phyloP scores from a whole-genome alignment of 1,284 basidiomycete genomes.

The Moniliophthora roreri region DNA sequence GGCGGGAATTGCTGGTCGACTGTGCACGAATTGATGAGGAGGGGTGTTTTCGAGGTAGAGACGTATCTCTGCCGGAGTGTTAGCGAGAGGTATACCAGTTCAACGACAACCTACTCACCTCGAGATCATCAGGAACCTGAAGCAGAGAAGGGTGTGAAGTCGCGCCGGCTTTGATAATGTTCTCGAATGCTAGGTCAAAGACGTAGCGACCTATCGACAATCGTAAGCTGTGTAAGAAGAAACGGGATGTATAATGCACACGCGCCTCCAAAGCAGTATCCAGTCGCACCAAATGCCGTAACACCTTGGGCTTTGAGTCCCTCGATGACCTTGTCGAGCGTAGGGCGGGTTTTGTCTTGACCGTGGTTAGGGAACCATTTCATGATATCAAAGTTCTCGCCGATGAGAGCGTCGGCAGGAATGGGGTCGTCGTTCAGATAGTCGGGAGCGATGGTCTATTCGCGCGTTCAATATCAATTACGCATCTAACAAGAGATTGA shows the following conservation, averaged over 20 bases:
- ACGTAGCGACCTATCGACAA: constrained; percentile 45
- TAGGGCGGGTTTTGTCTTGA: constrained; percentile 44
- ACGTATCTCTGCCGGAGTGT: constrained; percentile 57
- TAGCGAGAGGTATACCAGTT: not conserved
- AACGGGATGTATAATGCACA: constrained; percentile 13
- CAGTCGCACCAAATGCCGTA: constrained; percentile 56
- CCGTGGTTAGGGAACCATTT: constrained; percentile 54
- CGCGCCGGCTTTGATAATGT: constrained; percentile 51
- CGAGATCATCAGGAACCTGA: constrained; percentile 50
- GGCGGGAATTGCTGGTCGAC: constrained; percentile 49
- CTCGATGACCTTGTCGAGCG: constrained; percentile 55
- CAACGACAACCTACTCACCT: not conserved
- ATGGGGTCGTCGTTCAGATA: constrained; percentile 62
- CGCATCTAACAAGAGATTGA: not conserved
- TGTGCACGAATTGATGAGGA: constrained; percentile 66
- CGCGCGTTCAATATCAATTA: constrained; percentile 3
- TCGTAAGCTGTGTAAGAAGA: not conserved
- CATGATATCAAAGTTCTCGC: constrained; percentile 40
- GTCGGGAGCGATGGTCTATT: constrained; percentile 46
- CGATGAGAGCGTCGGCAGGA: constrained; percentile 37
- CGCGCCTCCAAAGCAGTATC: constrained; percentile 72
- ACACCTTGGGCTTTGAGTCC: constrained; percentile 62
- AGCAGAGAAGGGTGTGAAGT: constrained; percentile 73
- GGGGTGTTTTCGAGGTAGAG: constrained; percentile 45
- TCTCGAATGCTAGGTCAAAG: constrained; percentile 70